Conservation (phyloP, 2,329 filamentous ascomycete genomes). For the Dactylellina cionopaga region DNA sequence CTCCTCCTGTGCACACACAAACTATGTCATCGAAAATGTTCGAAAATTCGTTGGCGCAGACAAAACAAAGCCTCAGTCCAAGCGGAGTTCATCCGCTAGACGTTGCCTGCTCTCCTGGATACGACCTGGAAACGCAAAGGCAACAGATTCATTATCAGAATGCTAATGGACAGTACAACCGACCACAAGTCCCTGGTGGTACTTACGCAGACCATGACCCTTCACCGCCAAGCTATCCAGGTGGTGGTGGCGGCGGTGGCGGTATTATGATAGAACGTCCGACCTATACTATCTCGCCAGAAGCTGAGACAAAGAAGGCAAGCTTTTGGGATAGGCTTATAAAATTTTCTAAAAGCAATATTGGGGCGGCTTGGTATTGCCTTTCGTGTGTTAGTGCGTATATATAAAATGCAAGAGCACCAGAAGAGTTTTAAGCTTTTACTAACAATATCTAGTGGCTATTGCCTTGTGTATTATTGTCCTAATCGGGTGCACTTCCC, state of each 20-base stretch:
- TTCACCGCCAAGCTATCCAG: slow-evolving; percentile 1
- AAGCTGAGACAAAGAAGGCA: neutral
- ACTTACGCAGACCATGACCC: slow-evolving; percentile 5
- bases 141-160: slow-evolving; percentile 4
- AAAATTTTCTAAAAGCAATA: slow-evolving; percentile 1
- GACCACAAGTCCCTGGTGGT: neutral
- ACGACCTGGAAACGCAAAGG: slow-evolving; percentile 9
- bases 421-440: too few relatives aligned
- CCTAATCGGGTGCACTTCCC: neutral
- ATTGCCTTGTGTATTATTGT: neutral
- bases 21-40: neutral
- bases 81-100: slow-evolving; percentile 7
- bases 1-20: neutral
- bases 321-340: slow-evolving; percentile 11
- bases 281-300: neutral
- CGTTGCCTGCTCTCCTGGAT: slow-evolving; percentile 3
- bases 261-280: too few relatives aligned
- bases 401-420: too few relatives aligned
- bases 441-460: neutral
- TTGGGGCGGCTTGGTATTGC: slow-evolving; percentile 18
- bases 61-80: slow-evolving; percentile 14
- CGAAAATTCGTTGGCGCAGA: slow-evolving; percentile 10
- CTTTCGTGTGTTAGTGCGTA: neutral
- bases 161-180: neutral
- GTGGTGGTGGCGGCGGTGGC: neutral